phyloP scores from a whole-genome alignment of 2,329 filamentous ascomycete genomes.

The Bipolaris gigantea region DNA sequence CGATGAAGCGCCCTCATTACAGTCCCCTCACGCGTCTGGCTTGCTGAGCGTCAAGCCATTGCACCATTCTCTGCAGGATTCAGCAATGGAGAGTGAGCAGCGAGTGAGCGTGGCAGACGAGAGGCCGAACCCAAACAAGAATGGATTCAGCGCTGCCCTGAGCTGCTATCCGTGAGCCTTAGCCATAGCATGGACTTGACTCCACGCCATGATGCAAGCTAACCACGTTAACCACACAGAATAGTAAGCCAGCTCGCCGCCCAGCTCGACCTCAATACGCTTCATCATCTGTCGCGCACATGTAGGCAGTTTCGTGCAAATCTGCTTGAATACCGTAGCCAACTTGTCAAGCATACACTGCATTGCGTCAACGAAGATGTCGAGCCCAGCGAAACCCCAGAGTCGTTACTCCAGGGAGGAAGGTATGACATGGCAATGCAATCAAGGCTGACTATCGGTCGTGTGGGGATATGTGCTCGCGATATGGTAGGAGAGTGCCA shows the following conservation, averaged over 20 bases:
- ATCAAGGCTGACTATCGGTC: slow-evolving; percentile 59
- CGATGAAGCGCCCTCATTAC: slow-evolving; percentile 37
- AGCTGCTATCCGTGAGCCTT: slow-evolving; percentile 69
- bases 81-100: slow-evolving; percentile 9
- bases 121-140: slow-evolving; percentile 57
- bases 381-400: slow-evolving; percentile 58
- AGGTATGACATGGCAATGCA: slow-evolving; percentile 19
- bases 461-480: slow-evolving; percentile 76
- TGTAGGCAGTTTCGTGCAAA: slow-evolving; percentile 78
- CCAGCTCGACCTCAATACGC: slow-evolving; percentile 81
- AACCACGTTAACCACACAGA: slow-evolving; percentile 53
- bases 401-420: slow-evolving; percentile 34
- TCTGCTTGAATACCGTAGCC: slow-evolving; percentile 75
- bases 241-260: slow-evolving; percentile 75
- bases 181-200: slow-evolving; percentile 37
- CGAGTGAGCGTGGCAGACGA: slow-evolving; percentile 26
- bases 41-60: slow-evolving; percentile 31
- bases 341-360: slow-evolving; percentile 73
- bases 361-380: slow-evolving; percentile 73
- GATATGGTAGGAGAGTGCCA: slow-evolving; percentile 86
- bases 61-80: slow-evolving; percentile 28
- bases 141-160: slow-evolving; percentile 63
- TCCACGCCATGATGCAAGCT: slow-evolving; percentile 34
- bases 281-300: slow-evolving; percentile 79
- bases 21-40: slow-evolving; percentile 24